These are phyloP conservation scores for Juncus inflexus DNA, from an alignment of 176 grass and related monocot species.

Conservation along the genomic window DNA sequence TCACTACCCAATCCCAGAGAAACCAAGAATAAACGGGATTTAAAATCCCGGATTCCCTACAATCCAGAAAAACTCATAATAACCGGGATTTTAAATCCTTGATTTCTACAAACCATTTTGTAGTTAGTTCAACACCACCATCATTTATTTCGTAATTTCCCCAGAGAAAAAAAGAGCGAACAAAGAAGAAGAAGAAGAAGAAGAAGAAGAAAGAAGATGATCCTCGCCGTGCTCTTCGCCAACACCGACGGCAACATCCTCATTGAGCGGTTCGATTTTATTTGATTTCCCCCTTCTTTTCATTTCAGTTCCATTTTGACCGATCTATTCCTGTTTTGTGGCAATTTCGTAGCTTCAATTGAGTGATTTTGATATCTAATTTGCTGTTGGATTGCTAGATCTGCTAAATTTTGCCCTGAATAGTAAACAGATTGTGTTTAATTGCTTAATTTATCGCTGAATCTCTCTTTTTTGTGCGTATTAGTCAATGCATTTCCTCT, in stretches of 20 bases:
- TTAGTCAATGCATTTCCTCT: too few species aligned
- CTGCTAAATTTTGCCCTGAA: neutral
- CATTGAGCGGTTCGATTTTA: constrained; percentile 35
- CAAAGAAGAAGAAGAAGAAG: neutral
- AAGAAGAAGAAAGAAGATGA: constrained; percentile 24
- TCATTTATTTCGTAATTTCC: too few species aligned
- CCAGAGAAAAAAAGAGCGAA: neutral
- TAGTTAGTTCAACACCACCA: too few species aligned
- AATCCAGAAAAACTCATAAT: too few species aligned
- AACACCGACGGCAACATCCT: constrained; percentile 53
- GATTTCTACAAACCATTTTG: too few species aligned
- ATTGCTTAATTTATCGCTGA: neutral
- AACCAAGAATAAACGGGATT: too few species aligned
- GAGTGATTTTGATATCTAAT: too few species aligned
- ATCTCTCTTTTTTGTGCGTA: neutral
- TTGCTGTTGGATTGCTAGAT: neutral
- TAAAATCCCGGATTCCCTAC: too few species aligned
- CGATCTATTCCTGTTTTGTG: constrained; percentile 13
- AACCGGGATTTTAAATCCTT: too few species aligned
- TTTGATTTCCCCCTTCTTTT: neutral
- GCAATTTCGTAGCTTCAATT: too few species aligned
- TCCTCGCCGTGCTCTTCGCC: constrained; percentile 49
- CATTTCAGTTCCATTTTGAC: constrained; percentile 3
- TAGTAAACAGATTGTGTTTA: neutral
- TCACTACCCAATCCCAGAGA: neutral